These are phyloP conservation scores for Phalaenopsis equestris DNA, from an alignment of 106 monocot species.

Conservation along the genomic window DNA sequence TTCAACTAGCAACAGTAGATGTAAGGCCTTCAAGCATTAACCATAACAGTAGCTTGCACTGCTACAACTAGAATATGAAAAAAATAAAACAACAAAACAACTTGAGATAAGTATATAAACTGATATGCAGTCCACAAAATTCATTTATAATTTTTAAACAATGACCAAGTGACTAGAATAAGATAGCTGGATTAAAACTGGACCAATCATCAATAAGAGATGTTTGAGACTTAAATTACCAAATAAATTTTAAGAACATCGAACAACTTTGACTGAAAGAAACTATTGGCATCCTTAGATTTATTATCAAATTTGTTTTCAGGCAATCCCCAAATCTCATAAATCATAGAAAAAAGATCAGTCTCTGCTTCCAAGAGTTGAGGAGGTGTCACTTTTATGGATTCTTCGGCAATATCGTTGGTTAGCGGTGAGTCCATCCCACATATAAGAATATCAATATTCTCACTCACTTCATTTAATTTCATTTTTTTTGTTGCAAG, in stretches of 20 bases:
- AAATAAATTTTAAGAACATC: conserved; percentile 66
- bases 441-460: conserved; percentile 66
- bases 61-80: not conserved
- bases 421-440: conserved; percentile 28
- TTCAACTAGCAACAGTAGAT: not conserved
- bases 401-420: conserved; percentile 11
- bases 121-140: not conserved
- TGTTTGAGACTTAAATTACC: conserved; percentile 26
- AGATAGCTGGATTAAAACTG: not conserved
- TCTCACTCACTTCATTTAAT: conserved; percentile 16
- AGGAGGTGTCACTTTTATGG: not conserved
- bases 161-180: conserved; percentile 1
- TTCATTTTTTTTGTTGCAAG: conserved; percentile 37
- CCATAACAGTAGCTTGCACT: not conserved
- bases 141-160: not conserved
- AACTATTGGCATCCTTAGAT: conserved; percentile 19
- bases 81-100: not conserved
- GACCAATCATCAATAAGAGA: not conserved
- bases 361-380: conserved; percentile 23
- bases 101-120: not conserved
- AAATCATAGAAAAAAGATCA: conserved; percentile 11
- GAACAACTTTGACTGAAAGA: conserved; percentile 70
- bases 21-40: not conserved
- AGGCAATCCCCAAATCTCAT: conserved; percentile 59
- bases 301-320: conserved; percentile 15